Conservation (phyloP, 2,329 filamentous ascomycete genomes). For the Hypoxylon sp. region DNA sequence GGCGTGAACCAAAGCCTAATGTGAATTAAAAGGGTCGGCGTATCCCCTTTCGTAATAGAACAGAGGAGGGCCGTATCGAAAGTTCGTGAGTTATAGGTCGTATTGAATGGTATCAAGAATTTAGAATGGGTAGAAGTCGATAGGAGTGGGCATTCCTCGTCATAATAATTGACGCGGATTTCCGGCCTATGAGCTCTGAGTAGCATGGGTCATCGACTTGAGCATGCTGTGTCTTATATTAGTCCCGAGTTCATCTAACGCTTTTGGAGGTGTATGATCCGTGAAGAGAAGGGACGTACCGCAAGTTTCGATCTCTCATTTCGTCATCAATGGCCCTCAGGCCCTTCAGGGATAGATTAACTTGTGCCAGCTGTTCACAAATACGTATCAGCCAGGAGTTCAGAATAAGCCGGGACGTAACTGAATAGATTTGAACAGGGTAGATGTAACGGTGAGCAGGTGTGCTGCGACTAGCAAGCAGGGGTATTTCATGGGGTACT, state of each 20-base stretch:
- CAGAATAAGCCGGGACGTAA: conserved; percentile 4
- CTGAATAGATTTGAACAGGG: conserved; percentile 13
- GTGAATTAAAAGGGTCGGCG: conserved; percentile 2
- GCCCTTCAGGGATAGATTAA: conserved; percentile 60
- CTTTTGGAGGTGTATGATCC: not conserved
- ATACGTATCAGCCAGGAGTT: conserved; percentile 40
- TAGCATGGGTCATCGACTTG: conserved; percentile 52
- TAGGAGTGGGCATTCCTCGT: conserved; percentile 9
- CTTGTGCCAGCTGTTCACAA: conserved; percentile 58
- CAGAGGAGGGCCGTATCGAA: not conserved
- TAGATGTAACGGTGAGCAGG: conserved; percentile 40
- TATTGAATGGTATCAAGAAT: conserved; percentile 17
- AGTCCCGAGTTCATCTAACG: conserved; percentile 34
- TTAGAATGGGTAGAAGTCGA: not conserved
- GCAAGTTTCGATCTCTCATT: conserved; percentile 67
- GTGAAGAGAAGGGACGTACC: conserved; percentile 45
- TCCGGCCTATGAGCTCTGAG: conserved; percentile 37
- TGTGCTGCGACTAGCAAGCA: conserved; percentile 48
- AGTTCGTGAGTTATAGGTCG: conserved; percentile 12
- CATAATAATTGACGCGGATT: conserved; percentile 5
- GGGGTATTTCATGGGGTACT: conserved; percentile 59
- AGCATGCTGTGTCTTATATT: conserved; percentile 50
- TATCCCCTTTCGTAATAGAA: not conserved
- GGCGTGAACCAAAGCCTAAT: not conserved
- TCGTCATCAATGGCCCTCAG: conserved; percentile 67